Conservation (phyloP, 2,329 filamentous ascomycete genomes). For the Penicillium sp. region DNA sequence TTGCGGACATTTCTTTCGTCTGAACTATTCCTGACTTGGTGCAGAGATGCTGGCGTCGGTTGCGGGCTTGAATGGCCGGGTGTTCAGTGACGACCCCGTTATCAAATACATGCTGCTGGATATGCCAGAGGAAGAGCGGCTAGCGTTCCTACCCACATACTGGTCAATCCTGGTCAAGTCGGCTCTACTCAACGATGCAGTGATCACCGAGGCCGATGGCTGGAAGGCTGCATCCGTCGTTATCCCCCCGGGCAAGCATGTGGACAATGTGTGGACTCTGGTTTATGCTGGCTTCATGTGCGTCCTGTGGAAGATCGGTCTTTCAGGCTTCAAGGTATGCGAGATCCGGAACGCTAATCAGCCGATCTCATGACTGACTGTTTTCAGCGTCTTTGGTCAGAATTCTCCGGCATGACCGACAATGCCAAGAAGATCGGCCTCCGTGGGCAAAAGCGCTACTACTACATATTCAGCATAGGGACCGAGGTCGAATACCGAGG, state of each 20-base stretch:
- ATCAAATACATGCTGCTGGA: slow-evolving; percentile 26
- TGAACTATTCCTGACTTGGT: neutral
- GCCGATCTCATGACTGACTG: neutral
- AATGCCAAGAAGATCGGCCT: slow-evolving; percentile 25
- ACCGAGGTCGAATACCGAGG: slow-evolving; percentile 27
- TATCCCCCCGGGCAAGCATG: slow-evolving; percentile 17
- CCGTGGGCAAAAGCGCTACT: slow-evolving; percentile 21
- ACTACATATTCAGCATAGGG: slow-evolving; percentile 29
- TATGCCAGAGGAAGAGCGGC: slow-evolving; percentile 21
- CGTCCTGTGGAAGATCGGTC: slow-evolving; percentile 23
- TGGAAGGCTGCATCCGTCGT: slow-evolving; percentile 28
- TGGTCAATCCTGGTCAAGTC: slow-evolving; percentile 23
- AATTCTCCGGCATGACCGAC: slow-evolving; percentile 26
- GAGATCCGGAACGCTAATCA: neutral
- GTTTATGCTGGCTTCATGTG: slow-evolving; percentile 23
- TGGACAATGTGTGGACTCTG: slow-evolving; percentile 24
- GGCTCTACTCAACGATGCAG: slow-evolving; percentile 23
- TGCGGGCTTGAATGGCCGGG: slow-evolving; percentile 23
- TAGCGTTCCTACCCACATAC: slow-evolving; percentile 24
- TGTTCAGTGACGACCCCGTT: slow-evolving; percentile 25
- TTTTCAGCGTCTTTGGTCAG: slow-evolving; percentile 22
- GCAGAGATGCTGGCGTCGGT: slow-evolving; percentile 17
- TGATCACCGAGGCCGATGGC: slow-evolving; percentile 27
- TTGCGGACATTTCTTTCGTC: neutral
- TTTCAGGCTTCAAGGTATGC: slow-evolving; percentile 22